Evolutionary conservation across 2,329 filamentous ascomycete genomes (phyloP).

Genomic region (Diaporthe amygdali): DNA sequence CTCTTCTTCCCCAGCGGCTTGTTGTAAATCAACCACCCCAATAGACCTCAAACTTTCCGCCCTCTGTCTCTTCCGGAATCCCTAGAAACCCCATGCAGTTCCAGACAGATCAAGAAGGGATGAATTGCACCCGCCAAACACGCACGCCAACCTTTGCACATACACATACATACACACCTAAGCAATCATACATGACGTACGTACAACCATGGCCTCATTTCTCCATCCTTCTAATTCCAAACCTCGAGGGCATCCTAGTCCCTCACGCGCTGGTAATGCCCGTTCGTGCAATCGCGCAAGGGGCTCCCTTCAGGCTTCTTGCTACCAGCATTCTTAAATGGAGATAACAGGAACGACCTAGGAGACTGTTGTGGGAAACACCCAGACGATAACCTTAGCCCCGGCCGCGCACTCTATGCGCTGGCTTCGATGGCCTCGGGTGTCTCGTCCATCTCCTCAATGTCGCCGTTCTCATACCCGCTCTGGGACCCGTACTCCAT

Average conservation of each 20-base stretch:
- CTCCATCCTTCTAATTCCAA: constrained; percentile 11
- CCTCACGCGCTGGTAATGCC: constrained; percentile 15
- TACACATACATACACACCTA: constrained; percentile 21
- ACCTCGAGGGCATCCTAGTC: constrained; percentile 1
- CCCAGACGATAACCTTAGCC: constrained; percentile 25
- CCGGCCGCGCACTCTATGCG: constrained; percentile 37
- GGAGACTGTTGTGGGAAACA: constrained; percentile 31
- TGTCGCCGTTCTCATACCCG: constrained; percentile 46
- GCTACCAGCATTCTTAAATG: constrained; percentile 26
- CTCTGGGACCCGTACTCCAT: constrained; percentile 64
- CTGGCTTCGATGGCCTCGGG: constrained; percentile 41
- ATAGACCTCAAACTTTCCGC: constrained; percentile 30
- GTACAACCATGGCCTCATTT: constrained; percentile 27
- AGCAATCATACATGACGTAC: constrained; percentile 22
- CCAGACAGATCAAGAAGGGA: constrained; percentile 10
- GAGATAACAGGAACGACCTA: constrained; percentile 33
- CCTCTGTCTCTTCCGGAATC: constrained; percentile 24
- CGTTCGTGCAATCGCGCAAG: constrained; percentile 27
- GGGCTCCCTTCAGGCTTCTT: constrained; percentile 16
- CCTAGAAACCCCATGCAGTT: constrained; percentile 28
- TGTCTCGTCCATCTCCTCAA: constrained; percentile 57
- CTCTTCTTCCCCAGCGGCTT: background rate
- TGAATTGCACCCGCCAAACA: constrained; percentile 9
- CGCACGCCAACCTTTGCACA: constrained; percentile 19
- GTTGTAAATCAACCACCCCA: background rate